Evolutionary conservation across 1,284 basidiomycete species (phyloP), one percentile per base, ranked within the genome.

Genomic region (Ceratorhiza oryzae-sativae): DNA sequence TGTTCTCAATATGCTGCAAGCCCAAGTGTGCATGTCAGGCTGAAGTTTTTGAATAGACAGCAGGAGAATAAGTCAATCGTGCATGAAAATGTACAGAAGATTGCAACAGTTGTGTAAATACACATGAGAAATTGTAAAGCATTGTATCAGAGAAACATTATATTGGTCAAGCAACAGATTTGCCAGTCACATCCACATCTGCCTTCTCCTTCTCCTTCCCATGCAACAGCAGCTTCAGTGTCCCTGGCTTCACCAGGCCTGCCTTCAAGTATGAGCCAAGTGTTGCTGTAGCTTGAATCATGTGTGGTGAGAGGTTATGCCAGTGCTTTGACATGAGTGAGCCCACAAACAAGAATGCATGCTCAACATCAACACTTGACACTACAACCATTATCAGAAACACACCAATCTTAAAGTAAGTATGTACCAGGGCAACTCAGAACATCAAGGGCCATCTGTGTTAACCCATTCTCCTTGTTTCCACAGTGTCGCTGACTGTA

Each of bases 371-470:
- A 32, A 61, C 59, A 25, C 59, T 61, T 5, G 59, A 27, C 3
- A 42, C 59, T 61, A 27, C 20, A 61, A n/a, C n/a, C 30, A 46
- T 45, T 25, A 42, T 61, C n/a, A 39, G 59, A 39, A 8, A 41
- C 20, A 3, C 18, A n/a, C 23, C 32, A 41, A 13, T 60, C 6
- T 9, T n/a, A 23, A 45, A 41, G 3, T 27, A 9, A 46, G 18
- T 32, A 46, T 42, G 9, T 30, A 61, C 59, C 59, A 23, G 59
- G 59, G 2, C 41, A 32, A 23, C 59, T 46, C 41, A 61, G 32
- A 46, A 61, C 39, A 30, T 61, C 59, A 5, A 61, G 41, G 10
- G 41, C 59, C 59, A 61, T 61, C 41, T 61, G 59, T 9, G 59
- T 61, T 13, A 61, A 25, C 6, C 59, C 59, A 25, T 61, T n/a